Base-by-base conservation (phyloP, 495 filamentous ascomycete genomes). In the Amniculicola lignicola region DNA sequence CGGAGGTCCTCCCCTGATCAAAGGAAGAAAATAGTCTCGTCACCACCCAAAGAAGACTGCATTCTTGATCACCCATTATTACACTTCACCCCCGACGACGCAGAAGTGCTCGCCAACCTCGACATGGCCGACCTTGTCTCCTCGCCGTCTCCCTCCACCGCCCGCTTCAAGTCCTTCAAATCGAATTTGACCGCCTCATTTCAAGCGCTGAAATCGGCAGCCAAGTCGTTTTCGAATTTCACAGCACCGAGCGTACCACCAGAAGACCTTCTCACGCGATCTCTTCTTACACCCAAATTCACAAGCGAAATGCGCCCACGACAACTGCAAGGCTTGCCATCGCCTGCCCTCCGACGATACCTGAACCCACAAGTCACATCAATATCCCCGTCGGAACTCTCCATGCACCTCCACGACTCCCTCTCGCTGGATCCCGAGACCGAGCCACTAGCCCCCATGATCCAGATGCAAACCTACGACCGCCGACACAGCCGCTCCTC, bases 131-230 rank as follows among this genome's bases (percentile, higher is more conserved):
- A 65, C 24, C n/a, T 66, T 12, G 23, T 84, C 29, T 35, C 54
- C n/a, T 31, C 51, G 14, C 24, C 57, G 16, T 15, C 45, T 28
- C n/a, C 47, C 23, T 45, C 53, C 1, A 37, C 51, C 15, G 35
- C 56, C 3, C 33, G 59, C 27, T 43, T 49, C 50, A 59, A 49
- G 50, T 82, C 80, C 10, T 90, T 96, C 73, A 94, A 90, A 63
- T 98, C 93, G 2, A 97, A 97, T 61, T 77, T 98, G 14, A 98
- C 91, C 3, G 90, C 92, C 18, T 98, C 93, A 0, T 71, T 98
- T 45, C 82, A 88, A 27, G 89, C 88, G 22, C 80, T 97, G 50
- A 88, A 88, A 68, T 88, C 84, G 11, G 92, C 90, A 0, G 91
- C 90, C 16, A 85, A 81, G 54, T 87, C 88, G 3, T 84, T 98